These are phyloP conservation scores for Pulveroboletus frians DNA, from an alignment of 768 basidiomycete genomes.

Conservation along the genomic window DNA sequence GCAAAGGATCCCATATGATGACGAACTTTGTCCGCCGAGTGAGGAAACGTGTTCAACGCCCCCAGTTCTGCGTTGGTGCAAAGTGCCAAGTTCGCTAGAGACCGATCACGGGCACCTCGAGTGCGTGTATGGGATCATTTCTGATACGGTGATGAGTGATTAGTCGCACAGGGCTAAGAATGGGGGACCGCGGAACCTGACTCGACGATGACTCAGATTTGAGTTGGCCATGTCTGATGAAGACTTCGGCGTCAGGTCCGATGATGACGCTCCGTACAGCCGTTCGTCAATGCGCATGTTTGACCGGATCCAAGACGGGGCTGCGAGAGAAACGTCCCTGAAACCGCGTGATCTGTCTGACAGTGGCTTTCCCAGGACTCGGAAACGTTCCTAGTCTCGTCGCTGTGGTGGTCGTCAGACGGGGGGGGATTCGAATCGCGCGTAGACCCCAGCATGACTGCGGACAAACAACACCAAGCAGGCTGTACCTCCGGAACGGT, in stretches of 20 bases:
- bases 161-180: neutral
- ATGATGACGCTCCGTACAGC: neutral
- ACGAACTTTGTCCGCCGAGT: constrained; percentile 1
- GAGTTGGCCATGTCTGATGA: neutral
- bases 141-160: neutral
- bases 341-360: constrained; percentile 12
- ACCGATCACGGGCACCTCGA: constrained; percentile 4
- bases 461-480: too few relatives aligned
- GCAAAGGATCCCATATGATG: neutral
- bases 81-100: neutral
- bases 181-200: neutral
- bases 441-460: too few relatives aligned
- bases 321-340: constrained; percentile 3
- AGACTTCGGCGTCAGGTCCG: constrained; percentile 4
- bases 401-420: too few relatives aligned
- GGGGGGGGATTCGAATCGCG: too few relatives aligned
- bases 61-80: neutral
- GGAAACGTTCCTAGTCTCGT: too few relatives aligned
- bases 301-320: neutral
- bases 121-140: neutral
- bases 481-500: neutral
- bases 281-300: neutral
- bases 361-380: neutral
- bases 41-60: neutral
- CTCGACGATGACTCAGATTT: neutral